These are phyloP conservation scores for Calonectria henricotiae DNA, from an alignment of 2,329 filamentous ascomycete species.

Conservation along the genomic window DNA sequence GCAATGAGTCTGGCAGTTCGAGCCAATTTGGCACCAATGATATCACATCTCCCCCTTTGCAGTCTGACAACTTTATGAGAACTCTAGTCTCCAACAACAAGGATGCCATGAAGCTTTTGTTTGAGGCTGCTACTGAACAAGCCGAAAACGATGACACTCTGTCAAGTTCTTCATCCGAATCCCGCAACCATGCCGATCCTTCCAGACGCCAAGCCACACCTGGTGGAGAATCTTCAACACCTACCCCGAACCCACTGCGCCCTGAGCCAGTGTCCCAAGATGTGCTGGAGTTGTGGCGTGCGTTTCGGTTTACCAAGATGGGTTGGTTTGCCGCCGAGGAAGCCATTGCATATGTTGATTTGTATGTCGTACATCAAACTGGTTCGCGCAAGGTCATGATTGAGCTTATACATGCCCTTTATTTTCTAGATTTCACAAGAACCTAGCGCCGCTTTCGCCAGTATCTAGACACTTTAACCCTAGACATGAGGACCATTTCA, in stretches of 20 bases:
- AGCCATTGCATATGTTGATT: slow-evolving; percentile 68
- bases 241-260: not conserved
- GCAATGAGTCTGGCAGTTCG: not conserved
- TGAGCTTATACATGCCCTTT: not conserved
- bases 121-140: slow-evolving; percentile 60
- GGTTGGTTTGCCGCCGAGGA: slow-evolving; percentile 71
- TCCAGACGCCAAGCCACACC: not conserved
- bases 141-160: slow-evolving; percentile 10
- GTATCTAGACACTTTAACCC: slow-evolving; percentile 68
- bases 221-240: too few species aligned
- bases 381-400: too few species aligned
- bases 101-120: slow-evolving; percentile 69
- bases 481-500: slow-evolving; percentile 65
- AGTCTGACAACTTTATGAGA: slow-evolving; percentile 56
- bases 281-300: slow-evolving; percentile 40
- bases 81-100: slow-evolving; percentile 70
- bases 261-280: slow-evolving; percentile 24
- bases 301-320: slow-evolving; percentile 68
- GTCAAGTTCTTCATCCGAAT: slow-evolving; percentile 9
- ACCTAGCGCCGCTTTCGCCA: slow-evolving; percentile 61
- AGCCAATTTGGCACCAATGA: not conserved
- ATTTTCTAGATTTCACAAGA: slow-evolving; percentile 33
- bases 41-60: slow-evolving; percentile 16
- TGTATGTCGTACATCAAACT: slow-evolving; percentile 54
- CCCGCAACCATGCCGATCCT: not conserved